phyloP scores from a whole-genome alignment of 2,329 filamentous ascomycete genomes.

The Cryphonectria parasitica region DNA sequence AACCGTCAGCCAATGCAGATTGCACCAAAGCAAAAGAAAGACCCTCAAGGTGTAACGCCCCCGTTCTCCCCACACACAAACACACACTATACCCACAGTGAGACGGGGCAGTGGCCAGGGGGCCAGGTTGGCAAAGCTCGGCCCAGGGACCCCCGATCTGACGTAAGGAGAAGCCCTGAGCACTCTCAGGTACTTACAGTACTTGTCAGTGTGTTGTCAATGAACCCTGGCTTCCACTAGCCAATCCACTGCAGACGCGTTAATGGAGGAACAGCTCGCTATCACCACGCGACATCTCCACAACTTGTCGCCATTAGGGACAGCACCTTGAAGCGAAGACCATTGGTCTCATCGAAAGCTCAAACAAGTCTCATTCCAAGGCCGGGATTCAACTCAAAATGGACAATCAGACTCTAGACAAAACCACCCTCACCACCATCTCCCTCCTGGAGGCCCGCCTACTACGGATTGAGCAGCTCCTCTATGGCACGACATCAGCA shows the following conservation, averaged over 20 bases:
- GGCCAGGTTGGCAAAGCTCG: not conserved
- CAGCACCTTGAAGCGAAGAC: not conserved
- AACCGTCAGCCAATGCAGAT: not conserved
- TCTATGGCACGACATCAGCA: slow-evolving; percentile 52
- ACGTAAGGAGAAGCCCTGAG: slow-evolving; percentile 7
- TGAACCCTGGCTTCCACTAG: not conserved
- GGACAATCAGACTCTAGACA: slow-evolving; percentile 47
- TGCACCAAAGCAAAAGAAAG: not conserved
- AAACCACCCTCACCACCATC: slow-evolving; percentile 59
- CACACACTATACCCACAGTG: not conserved
- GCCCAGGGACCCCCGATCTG: slow-evolving; percentile 3
- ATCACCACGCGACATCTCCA: not conserved
- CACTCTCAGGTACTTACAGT: not conserved
- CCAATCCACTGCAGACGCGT: slow-evolving; percentile 2
- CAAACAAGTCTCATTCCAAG: not conserved
- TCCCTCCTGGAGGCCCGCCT: slow-evolving; percentile 63
- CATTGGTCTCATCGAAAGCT: not conserved
- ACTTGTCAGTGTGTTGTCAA: not conserved
- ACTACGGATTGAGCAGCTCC: slow-evolving; percentile 60
- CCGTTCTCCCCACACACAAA: not conserved
- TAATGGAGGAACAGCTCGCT: not conserved
- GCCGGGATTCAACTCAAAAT: slow-evolving; percentile 9
- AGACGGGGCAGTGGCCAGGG: not conserved
- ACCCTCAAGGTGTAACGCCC: not conserved
- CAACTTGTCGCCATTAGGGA: not conserved